Base-by-base conservation (phyloP, 441 rosid genomes). In the Corymbia citriodora region DNA sequence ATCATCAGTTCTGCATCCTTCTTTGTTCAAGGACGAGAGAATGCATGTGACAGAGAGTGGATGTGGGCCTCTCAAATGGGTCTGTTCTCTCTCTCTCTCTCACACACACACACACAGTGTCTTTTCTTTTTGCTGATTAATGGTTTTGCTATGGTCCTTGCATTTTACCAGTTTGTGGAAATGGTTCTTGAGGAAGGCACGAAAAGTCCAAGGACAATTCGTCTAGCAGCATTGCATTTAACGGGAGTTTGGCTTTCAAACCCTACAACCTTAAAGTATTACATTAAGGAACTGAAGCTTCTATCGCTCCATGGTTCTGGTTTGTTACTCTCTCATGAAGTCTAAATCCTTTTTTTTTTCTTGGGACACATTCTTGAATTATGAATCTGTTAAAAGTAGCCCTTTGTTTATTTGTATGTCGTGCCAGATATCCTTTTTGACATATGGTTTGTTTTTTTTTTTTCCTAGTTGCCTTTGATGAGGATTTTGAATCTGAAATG, bases 401-500 rank as follows among this genome's bases (percentile, higher is more conserved):
- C 57, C 31, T 57, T 87, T 88, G 87, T 48, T 89, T 89, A 89
- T 92, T 49, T 36, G 90, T 91, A 40, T 61, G 91, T 89, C 85
- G 83, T 27, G 83, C 57, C 89, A 61, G 55, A 87, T 70, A 90
- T 88, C 55, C 81, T 89, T 89, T 90, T 89, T 70, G 18, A 53
- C 50, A 82, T 86, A 88, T 70, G 45, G 86, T 83, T 9, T 45
- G 92, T 63, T 54, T n/a, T 85, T 53, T 91, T 91, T 79, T 87
- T 88, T 52, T 92, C 55, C 87, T 92, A 98, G 99, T 98, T 94
- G 98, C 98, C 91, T 98, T 97, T 94, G 99, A 98, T 89, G 99
- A 98, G 95, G 99, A 98, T 95, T 98, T 98, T 95, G 99, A 98
- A 94, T 98, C 96, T 88, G 99, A 98, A 93, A 92, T 97, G 92